Evolutionary conservation across 2,329 filamentous ascomycete genomes (phyloP).

Genomic region (Aspergillus uvarum): DNA sequence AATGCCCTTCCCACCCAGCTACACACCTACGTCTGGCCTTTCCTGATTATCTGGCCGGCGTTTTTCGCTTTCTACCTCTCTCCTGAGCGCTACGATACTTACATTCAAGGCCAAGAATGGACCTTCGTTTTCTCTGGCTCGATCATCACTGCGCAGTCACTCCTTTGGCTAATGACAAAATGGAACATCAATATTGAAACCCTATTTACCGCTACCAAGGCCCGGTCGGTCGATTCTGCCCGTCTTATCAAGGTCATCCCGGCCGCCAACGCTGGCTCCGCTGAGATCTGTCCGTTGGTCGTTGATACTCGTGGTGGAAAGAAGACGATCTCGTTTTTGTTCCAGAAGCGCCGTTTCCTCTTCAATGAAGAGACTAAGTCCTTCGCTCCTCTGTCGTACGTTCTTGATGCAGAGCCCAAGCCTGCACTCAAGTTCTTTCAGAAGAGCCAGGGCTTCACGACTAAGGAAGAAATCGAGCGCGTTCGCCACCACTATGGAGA

Average conservation of each 20-base stretch:
- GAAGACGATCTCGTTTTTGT: constrained; percentile 81
- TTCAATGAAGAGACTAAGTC: constrained; percentile 69
- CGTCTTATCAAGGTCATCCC: constrained; percentile 91
- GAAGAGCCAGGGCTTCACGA: constrained; percentile 70
- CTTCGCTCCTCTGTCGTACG: constrained; percentile 82
- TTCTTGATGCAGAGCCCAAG: constrained; percentile 81
- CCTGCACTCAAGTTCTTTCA: constrained; percentile 78
- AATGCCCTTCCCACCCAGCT: constrained; percentile 78
- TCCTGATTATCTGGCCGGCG: constrained; percentile 83
- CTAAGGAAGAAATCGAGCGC: constrained; percentile 71
- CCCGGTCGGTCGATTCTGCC: constrained; percentile 69
- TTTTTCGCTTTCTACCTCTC: constrained; percentile 88
- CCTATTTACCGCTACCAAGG: constrained; percentile 74
- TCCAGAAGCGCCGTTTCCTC: constrained; percentile 96
- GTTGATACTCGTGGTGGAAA: constrained; percentile 74
- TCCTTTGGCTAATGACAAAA: constrained; percentile 93
- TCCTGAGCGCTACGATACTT: constrained; percentile 78
- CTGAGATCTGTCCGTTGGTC: constrained; percentile 81
- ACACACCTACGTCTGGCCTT: constrained; percentile 92
- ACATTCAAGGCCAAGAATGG: constrained; percentile 95
- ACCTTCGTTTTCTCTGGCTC: constrained; percentile 91
- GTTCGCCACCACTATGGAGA: constrained; percentile 90
- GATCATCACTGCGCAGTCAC: constrained; percentile 82
- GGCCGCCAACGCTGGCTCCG: constrained; percentile 79
- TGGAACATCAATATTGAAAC: constrained; percentile 91